Evolutionary conservation across 768 basidiomycete species (phyloP), one percentile per base, ranked within the genome.

Genomic region (Tulasnella sp.): DNA sequence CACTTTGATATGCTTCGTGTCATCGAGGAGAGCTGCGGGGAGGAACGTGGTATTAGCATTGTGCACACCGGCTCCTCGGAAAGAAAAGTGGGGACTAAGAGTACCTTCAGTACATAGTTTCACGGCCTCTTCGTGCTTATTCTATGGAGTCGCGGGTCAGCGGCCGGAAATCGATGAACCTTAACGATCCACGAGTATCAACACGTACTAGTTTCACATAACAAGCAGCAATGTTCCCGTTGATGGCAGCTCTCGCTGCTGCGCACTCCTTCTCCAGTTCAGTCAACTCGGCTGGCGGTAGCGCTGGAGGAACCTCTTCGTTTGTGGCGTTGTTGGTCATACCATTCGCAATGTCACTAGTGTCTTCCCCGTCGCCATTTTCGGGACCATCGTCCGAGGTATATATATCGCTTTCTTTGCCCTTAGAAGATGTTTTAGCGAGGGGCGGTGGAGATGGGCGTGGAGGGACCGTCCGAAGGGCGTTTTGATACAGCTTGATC

Each of bases 181-280:
- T n/a, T n/a, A n/a, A 8, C 24, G 3, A 17, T 51, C 50, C 29
- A 34, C 50, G 4, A 2, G 11, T 24, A 8, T 53, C 29, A 8
- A 43, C 23, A 58, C 83, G 67, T 66, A 88, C 91, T 70, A 88
- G 70, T 67, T 89, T 88, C 4, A 88, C 76, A 68, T 83, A 76
- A 66, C 91, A 94, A 53, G 92, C 93, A 0, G 79, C 92, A 41
- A 95, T 82, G 68, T 97, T 97, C n/a, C 86, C 84, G 68, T 87
- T 80, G 64, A 94, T 69, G 15, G 88, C 76, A 29, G 90, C 82
- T 55, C 88, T 78, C 24, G 78, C 75, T 66, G 82, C 83, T 11
- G 75, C 72, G 63, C 76, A 79, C 53, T 81, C 74, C 38, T 64
- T 43, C 38, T 81, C 76, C n/a, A 78, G 61, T 30, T 70, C 72